Conservation (phyloP, 2,329 filamentous ascomycete species). For the Tolypocladium nubicola region DNA sequence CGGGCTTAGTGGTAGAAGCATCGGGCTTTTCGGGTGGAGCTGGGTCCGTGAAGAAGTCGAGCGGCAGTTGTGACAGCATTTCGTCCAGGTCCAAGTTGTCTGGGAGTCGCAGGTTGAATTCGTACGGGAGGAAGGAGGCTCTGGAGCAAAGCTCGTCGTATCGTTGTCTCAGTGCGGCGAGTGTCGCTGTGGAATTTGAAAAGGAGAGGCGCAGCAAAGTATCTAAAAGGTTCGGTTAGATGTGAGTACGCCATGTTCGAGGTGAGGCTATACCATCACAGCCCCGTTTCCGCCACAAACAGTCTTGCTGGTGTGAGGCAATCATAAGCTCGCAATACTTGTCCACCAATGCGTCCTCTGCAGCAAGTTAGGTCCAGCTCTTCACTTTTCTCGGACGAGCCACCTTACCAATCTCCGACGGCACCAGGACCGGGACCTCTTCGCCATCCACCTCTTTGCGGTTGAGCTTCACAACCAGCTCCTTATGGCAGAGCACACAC, state of each 20-base stretch:
- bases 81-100: conserved; percentile 38
- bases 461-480: conserved; percentile 71
- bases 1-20: conserved; percentile 13
- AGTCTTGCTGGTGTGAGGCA: conserved; percentile 67
- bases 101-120: conserved; percentile 50
- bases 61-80: conserved; percentile 37
- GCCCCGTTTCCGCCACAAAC: conserved; percentile 77
- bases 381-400: neutral
- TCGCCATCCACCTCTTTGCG: conserved; percentile 46
- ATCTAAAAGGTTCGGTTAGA: conserved; percentile 26
- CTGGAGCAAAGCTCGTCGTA: conserved; percentile 52
- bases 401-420: conserved; percentile 45
- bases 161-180: conserved; percentile 48
- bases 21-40: conserved; percentile 18
- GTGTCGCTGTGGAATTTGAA: conserved; percentile 46
- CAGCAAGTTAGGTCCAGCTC: conserved; percentile 9
- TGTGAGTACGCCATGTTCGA: too few relatives aligned
- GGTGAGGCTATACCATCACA: conserved; percentile 56
- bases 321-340: conserved; percentile 66
- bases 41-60: conserved; percentile 41
- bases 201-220: conserved; percentile 52
- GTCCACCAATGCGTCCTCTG: conserved; percentile 58
- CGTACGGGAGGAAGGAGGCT: conserved; percentile 47
- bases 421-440: conserved; percentile 39
- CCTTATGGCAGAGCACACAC: conserved; percentile 76